Evolutionary conservation across 2,329 filamentous ascomycete genomes (phyloP), one percentile per base, ranked within the genome.

Genomic region (Colletotrichum theobromicola): DNA sequence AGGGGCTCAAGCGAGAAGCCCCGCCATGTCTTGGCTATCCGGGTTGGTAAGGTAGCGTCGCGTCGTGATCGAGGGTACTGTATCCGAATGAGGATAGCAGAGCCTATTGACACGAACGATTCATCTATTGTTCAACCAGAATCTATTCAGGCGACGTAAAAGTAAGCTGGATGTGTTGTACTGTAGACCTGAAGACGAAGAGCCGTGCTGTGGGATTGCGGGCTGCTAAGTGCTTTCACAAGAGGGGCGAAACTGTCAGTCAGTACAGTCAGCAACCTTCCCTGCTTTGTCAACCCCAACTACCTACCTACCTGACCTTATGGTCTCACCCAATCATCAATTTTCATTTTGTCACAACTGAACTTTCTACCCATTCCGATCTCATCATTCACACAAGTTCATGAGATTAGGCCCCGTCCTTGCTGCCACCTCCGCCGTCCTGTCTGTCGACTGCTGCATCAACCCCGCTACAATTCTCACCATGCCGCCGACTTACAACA

Each of bases 401-500:
- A 62, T 62, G 60, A 62, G 16, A 37, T 7, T 5, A 28, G 16
- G 0, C 0, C 15, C 10, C 13, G 12, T 24, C n/a, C 32, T 42
- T 8, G 24, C 35, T 26, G 4, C 2, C 18, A 0, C 0, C 34
- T 7, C 28, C 34, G 42, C 42, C 30, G 4, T 28, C 28, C n/a
- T 34, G 26, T 34, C 30, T 2, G 21, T 55, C 15, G 0, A 62
- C n/a, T 4, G 9, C 69, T 72, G 57, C 10, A 30, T 12, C 42
- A 35, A 67, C n/a, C 57, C 72, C 9, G 15, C 30, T n/a, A 26
- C 6, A 2, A 5, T 24, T 16, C 70, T 70, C 60, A 66, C 65
- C 4, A 75, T 75, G 73, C 70, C 73, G 1, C 10, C 28, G 37
- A 66, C 50, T 9, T 74, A 75, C 70, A 74, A 74, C 30, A 83